phyloP scores from a whole-genome alignment of 306 rosid species.

The Rosa chinensis region DNA sequence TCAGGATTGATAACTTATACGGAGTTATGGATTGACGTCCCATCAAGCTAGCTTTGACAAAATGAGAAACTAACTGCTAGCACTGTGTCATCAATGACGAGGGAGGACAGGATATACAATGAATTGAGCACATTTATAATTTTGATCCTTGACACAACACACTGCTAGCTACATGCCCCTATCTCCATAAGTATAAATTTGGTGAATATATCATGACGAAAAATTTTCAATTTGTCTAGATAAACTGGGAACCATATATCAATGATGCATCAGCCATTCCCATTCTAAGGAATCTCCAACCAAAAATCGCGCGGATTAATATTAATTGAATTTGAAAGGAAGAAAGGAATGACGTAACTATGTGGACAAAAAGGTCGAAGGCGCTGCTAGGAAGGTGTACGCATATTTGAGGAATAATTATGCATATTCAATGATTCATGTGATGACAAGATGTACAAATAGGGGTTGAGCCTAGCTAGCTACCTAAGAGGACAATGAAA shows the following conservation, averaged over 20 bases:
- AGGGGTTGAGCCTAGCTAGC: too few species aligned
- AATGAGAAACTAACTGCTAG: neutral
- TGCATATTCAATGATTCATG: too few species aligned
- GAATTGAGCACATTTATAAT: neutral
- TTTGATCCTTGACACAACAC: neutral
- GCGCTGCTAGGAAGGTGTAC: too few species aligned
- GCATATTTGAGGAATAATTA: too few species aligned
- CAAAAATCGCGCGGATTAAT: too few species aligned
- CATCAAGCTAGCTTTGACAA: neutral
- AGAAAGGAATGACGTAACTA: too few species aligned
- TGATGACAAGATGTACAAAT: too few species aligned
- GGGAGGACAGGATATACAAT: neutral
- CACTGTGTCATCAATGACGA: neutral
- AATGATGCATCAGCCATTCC: neutral
- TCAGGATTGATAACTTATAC: neutral
- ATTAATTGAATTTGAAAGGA: neutral
- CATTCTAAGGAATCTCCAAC: neutral
- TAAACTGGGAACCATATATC: neutral
- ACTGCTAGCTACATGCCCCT: neutral
- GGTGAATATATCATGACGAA: neutral
- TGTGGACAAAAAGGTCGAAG: too few species aligned
- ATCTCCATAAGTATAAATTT: too few species aligned
- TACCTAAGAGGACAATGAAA: too few species aligned
- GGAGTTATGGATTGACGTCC: neutral
- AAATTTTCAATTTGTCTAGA: neutral